Conservation (phyloP, 1,139 yeast genomes). For the Suhomyces terraborum region DNA sequence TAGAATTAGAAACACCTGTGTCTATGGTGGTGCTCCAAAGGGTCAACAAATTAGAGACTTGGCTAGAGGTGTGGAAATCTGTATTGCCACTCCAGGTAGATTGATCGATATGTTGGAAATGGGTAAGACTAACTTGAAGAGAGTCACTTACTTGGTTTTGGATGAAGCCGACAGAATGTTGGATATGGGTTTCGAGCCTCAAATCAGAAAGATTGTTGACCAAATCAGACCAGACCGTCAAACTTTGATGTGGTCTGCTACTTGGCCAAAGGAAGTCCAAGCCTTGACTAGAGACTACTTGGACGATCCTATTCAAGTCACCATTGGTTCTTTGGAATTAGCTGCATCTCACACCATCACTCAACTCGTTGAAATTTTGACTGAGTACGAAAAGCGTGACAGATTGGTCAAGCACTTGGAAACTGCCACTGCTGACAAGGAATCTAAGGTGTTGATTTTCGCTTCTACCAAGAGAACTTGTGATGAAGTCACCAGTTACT, state of each 20-base stretch:
- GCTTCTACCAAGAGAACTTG: constrained; percentile 97
- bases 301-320: constrained; percentile 92
- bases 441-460: constrained; percentile 80
- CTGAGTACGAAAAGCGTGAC: constrained; percentile 92
- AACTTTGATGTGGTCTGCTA: constrained; percentile 99
- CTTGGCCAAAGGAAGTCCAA: constrained; percentile 99
- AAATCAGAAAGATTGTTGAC: constrained; percentile 90
- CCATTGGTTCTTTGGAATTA: constrained; percentile 91
- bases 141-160: constrained; percentile 94
- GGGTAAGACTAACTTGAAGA: constrained; percentile 90
- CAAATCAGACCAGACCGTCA: constrained; percentile 97
- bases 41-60: constrained; percentile 97
- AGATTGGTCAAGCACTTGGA: constrained; percentile 83
- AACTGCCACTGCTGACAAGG: constrained; percentile 74
- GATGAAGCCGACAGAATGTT: constrained; percentile 97
- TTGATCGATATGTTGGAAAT: constrained; percentile 95
- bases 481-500: constrained; percentile 88
- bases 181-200: constrained; percentile 98
- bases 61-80: constrained; percentile 91
- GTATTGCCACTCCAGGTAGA: constrained; percentile 98
- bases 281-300: constrained; percentile 87
- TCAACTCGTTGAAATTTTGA: constrained; percentile 87
- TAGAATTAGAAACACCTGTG: constrained; percentile 94
- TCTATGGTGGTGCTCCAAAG: constrained; percentile 98
- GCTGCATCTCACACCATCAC: constrained; percentile 96